A percentile compares a stretch with the other conserved stretches of the same genome.
phyloP scores from a whole-genome alignment of 176 grass and related monocot species.

The maize (Zea mays) region DNA sequence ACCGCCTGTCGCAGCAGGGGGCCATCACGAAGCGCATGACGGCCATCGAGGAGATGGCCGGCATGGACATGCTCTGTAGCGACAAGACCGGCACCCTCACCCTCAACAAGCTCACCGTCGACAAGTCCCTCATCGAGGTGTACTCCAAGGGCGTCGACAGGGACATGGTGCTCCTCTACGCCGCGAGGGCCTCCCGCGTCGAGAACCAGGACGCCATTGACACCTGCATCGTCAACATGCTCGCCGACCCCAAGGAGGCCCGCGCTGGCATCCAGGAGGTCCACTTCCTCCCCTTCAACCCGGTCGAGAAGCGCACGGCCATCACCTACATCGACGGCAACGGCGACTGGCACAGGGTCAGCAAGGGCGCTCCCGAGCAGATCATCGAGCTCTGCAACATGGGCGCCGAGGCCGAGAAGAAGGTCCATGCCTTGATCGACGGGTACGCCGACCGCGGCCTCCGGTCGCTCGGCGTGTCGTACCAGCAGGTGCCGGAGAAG shows the following conservation, averaged over 20 bases:
- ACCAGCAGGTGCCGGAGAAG: slow-evolving; percentile 70
- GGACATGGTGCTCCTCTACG: slow-evolving; percentile 75
- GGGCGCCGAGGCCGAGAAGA: slow-evolving; percentile 55
- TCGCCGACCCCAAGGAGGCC: slow-evolving; percentile 80
- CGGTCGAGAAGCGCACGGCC: slow-evolving; percentile 88
- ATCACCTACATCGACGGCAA: slow-evolving; percentile 87
- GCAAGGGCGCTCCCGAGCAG: slow-evolving; percentile 92
- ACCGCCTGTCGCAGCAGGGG: slow-evolving; percentile 79
- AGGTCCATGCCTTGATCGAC: slow-evolving; percentile 63
- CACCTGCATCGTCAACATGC: slow-evolving; percentile 87
- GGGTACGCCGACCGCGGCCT: slow-evolving; percentile 76
- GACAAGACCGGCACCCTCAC: slow-evolving; percentile 96
- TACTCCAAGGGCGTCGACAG: slow-evolving; percentile 70
- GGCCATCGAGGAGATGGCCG: slow-evolving; percentile 97
- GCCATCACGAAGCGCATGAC: slow-evolving; percentile 99
- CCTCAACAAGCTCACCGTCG: slow-evolving; percentile 95
- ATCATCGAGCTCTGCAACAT: slow-evolving; percentile 94
- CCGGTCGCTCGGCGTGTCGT: slow-evolving; percentile 70
- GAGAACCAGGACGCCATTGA: slow-evolving; percentile 99
- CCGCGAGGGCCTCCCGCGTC: slow-evolving; percentile 74
- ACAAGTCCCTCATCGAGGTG: slow-evolving; percentile 86
- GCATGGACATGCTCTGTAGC: slow-evolving; percentile 98
- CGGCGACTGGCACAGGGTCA: slow-evolving; percentile 81
- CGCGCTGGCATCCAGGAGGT: slow-evolving; percentile 78
- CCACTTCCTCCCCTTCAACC: slow-evolving; percentile 93